phyloP scores from a whole-genome alignment of 2,329 filamentous ascomycete genomes.

The Colletotrichum somersetense region DNA sequence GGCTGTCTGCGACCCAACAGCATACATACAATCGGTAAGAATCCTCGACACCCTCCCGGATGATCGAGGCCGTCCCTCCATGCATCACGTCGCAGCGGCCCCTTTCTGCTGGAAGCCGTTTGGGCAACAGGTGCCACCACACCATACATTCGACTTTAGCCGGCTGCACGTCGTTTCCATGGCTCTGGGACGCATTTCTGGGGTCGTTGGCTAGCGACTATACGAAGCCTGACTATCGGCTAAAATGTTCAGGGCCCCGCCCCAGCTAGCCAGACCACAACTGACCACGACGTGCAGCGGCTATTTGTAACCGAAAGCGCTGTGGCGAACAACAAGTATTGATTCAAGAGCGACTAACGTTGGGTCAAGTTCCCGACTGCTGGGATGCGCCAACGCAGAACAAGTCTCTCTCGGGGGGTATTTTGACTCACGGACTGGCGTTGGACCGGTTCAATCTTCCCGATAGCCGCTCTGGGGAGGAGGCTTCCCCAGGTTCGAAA shows the following conservation, averaged over 20 bases:
- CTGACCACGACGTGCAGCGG: neutral
- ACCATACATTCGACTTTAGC: constrained; percentile 30
- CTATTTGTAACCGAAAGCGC: neutral
- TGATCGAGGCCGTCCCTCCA: neutral
- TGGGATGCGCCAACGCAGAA: constrained; percentile 8
- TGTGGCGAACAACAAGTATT: neutral
- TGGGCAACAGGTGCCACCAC: neutral
- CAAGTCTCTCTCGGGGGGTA: neutral
- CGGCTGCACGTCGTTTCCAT: constrained; percentile 20
- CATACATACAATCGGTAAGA: neutral
- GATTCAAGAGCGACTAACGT: neutral
- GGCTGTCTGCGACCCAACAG: neutral
- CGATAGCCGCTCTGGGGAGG: neutral
- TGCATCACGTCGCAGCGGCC: constrained; percentile 14
- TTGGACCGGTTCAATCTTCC: neutral
- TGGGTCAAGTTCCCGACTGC: neutral
- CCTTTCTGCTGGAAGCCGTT: constrained; percentile 5
- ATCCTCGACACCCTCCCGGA: constrained; percentile 8
- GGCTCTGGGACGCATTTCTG: constrained; percentile 22
- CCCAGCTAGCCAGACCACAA: neutral
- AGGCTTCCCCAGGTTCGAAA: constrained; percentile 19
- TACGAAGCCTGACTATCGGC: constrained; percentile 12
- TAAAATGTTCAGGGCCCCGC: constrained; percentile 1
- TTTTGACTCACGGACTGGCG: neutral
- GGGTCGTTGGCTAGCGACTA: neutral